Evolutionary conservation across 495 filamentous ascomycete species (phyloP).

Genomic region (Penicillium malachiteum): DNA sequence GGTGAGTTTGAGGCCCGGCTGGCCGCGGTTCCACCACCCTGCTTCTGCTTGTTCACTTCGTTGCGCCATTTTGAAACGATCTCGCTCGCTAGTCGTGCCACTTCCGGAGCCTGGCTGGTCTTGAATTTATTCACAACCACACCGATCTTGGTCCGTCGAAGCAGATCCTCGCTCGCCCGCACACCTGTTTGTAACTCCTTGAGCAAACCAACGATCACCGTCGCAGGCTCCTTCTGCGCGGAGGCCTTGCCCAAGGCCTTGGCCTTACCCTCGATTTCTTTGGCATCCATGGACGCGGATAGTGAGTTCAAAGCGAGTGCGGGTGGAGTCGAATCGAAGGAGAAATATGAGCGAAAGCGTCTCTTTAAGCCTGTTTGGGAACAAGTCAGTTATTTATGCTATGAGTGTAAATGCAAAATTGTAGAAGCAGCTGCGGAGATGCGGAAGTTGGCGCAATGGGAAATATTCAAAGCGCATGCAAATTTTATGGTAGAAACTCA

Average conservation of each 20-base stretch:
- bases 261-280: conserved; percentile 71
- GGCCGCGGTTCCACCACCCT: conserved; percentile 48
- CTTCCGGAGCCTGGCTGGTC: conserved; percentile 69
- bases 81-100: conserved; percentile 69
- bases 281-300: conserved; percentile 66
- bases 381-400: not conserved
- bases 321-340: not conserved
- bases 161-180: conserved; percentile 80
- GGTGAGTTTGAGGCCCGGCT: conserved; percentile 43
- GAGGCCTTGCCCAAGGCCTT: conserved; percentile 75
- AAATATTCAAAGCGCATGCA: not conserved
- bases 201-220: conserved; percentile 65
- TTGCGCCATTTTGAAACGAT: conserved; percentile 87
- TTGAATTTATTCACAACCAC: conserved; percentile 84
- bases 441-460: not conserved
- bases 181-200: conserved; percentile 75
- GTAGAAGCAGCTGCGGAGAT: not conserved
- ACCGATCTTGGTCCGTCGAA: conserved; percentile 83
- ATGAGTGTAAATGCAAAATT: not conserved
- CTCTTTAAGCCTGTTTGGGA: not conserved
- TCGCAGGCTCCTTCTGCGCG: conserved; percentile 61
- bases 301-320: not conserved
- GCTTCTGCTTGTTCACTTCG: conserved; percentile 71
- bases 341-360: not conserved
- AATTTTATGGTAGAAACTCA: no score